Conservation (phyloP, 2,329 filamentous ascomycete genomes). For the Alternaria gansuensis region DNA sequence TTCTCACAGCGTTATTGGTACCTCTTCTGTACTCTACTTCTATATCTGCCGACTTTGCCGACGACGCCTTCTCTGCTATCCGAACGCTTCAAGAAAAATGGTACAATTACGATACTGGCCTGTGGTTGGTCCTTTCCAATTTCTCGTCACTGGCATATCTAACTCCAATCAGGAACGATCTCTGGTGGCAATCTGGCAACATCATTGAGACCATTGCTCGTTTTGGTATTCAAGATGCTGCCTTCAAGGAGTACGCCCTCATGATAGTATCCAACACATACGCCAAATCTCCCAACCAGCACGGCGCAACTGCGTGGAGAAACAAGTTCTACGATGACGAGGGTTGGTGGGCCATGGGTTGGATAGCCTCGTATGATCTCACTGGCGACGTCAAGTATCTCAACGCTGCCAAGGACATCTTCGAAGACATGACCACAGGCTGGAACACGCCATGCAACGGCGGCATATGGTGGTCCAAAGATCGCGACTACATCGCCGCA, state of each 20-base stretch:
- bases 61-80: slow-evolving; percentile 41
- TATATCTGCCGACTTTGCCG: slow-evolving; percentile 36
- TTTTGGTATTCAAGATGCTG: slow-evolving; percentile 41
- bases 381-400: slow-evolving; percentile 64
- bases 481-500: slow-evolving; percentile 62
- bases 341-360: slow-evolving; percentile 70
- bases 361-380: slow-evolving; percentile 66
- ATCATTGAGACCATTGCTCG: slow-evolving; percentile 48
- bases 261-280: slow-evolving; percentile 49
- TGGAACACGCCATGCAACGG: slow-evolving; percentile 59
- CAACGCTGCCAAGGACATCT: slow-evolving; percentile 62
- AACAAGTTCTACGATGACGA: slow-evolving; percentile 69
- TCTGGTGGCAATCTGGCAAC: slow-evolving; percentile 53
- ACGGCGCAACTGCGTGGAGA: slow-evolving; percentile 52
- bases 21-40: slow-evolving; percentile 25
- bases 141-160: neutral
- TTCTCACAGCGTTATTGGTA: slow-evolving; percentile 22
- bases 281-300: slow-evolving; percentile 41
- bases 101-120: slow-evolving; percentile 46
- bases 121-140: slow-evolving; percentile 39
- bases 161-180: slow-evolving; percentile 25
- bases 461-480: slow-evolving; percentile 67
- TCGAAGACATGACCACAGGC: slow-evolving; percentile 65
- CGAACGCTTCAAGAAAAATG: slow-evolving; percentile 45
- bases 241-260: slow-evolving; percentile 41